phyloP scores from a whole-genome alignment of 1,284 basidiomycete genomes.

The Ceratobasidium sp. region DNA sequence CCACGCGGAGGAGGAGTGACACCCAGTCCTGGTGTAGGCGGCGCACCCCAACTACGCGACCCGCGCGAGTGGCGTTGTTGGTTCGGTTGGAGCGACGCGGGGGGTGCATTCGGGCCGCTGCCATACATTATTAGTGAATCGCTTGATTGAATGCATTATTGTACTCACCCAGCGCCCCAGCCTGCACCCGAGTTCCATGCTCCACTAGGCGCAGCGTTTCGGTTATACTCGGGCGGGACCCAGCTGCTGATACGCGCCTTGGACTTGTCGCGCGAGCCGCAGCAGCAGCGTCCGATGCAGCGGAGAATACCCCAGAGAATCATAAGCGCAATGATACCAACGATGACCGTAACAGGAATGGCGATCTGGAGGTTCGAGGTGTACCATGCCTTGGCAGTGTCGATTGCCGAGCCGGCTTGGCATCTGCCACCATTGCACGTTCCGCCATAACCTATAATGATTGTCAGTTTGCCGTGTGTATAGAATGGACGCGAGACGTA shows the following conservation, averaged over 20 bases:
- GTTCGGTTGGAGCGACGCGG: constrained; percentile 20
- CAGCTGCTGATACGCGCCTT: constrained; percentile 32
- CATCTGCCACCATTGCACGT: constrained; percentile 72
- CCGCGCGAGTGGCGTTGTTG: constrained; percentile 27
- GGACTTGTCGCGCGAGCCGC: neutral
- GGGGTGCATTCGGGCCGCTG: constrained; percentile 27
- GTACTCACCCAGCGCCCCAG: constrained; percentile 29
- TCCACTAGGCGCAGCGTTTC: neutral
- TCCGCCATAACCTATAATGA: constrained; percentile 67
- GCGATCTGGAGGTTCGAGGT: constrained; percentile 77
- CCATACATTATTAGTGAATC: neutral
- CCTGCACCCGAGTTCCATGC: constrained; percentile 26
- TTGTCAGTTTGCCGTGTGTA: neutral
- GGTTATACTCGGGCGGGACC: constrained; percentile 14
- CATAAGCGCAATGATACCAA: constrained; percentile 64
- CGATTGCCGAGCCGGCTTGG: constrained; percentile 65
- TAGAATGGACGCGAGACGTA: constrained; percentile 46
- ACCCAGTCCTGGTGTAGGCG: neutral
- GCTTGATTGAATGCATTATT: neutral
- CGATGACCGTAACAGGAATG: constrained; percentile 80
- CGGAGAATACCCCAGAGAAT: constrained; percentile 51
- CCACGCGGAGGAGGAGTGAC: neutral
- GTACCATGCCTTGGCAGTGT: constrained; percentile 76
- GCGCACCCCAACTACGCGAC: constrained; percentile 23
- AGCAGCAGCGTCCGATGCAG: constrained; percentile 15